A percentile compares a stretch with the other conserved stretches of the same genome.
Conservation (phyloP, 257 asterid species). For the Nicotiana obtusifolia region DNA sequence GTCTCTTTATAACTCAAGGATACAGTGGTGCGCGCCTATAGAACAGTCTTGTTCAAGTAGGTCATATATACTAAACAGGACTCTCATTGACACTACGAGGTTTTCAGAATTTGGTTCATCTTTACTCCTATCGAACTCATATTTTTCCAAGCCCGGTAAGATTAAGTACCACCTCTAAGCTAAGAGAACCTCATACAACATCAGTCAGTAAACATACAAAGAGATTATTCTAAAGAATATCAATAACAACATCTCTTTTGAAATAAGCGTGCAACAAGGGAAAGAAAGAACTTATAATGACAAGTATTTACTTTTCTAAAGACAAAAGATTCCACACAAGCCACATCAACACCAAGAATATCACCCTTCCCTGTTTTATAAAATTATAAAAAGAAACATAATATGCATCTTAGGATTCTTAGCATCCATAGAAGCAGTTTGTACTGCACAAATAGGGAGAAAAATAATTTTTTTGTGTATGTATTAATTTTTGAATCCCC, state of each 20-base stretch:
- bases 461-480: too few relatives aligned
- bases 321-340: constrained; percentile 24
- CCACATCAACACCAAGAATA: constrained; percentile 13
- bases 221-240: not conserved
- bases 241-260: not conserved
- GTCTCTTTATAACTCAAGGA: too few relatives aligned
- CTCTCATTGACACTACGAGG: not conserved
- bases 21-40: too few relatives aligned
- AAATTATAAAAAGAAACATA: not conserved
- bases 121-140: not conserved
- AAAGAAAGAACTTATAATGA: not conserved
- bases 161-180: not conserved
- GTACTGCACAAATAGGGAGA: too few relatives aligned
- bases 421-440: not conserved
- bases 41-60: too few relatives aligned
- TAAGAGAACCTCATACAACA: not conserved
- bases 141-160: not conserved
- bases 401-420: not conserved
- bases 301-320: constrained; percentile 21
- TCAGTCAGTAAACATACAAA: not conserved
- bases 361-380: constrained; percentile 10
- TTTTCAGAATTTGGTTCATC: not conserved
- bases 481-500: too few relatives aligned
- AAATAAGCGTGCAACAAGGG: not conserved
- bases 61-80: constrained; percentile 1